A percentile compares a stretch with the other conserved stretches of the same genome.
Evolutionary conservation across 2,329 filamentous ascomycete species (phyloP).

Genomic region (Aureobasidium leucospermi): DNA sequence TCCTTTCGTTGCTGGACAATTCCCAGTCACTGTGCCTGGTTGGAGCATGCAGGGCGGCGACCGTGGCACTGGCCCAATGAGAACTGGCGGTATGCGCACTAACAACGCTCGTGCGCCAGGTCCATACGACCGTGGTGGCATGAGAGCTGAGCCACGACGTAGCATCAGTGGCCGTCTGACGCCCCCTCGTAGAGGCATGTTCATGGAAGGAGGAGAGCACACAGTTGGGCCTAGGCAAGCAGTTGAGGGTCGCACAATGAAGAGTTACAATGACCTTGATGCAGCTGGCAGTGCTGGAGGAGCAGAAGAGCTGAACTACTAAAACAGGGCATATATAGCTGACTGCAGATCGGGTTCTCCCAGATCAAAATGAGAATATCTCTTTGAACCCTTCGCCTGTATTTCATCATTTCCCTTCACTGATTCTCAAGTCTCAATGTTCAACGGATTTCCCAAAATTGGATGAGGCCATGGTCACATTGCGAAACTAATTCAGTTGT

Average conservation of each 20-base stretch:
- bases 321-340: slow-evolving; percentile 19
- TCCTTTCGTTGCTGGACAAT: slow-evolving; percentile 16
- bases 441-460: too few relatives aligned
- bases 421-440: too few relatives aligned
- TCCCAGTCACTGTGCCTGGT: slow-evolving; percentile 16
- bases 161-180: slow-evolving; percentile 41
- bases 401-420: neutral
- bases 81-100: slow-evolving; percentile 35
- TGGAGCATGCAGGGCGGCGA: slow-evolving; percentile 26
- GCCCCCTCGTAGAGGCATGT: slow-evolving; percentile 49
- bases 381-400: neutral
- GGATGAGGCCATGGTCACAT: too few relatives aligned
- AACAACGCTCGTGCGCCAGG: slow-evolving; percentile 19
- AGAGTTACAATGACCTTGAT: slow-evolving; percentile 96
- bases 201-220: slow-evolving; percentile 63
- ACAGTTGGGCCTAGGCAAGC: slow-evolving; percentile 83
- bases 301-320: slow-evolving; percentile 87
- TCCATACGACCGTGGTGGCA: slow-evolving; percentile 31
- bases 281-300: slow-evolving; percentile 53
- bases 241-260: slow-evolving; percentile 83
- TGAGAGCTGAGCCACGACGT: slow-evolving; percentile 53
- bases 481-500: too few relatives aligned
- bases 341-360: neutral
- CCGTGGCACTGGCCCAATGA: slow-evolving; percentile 26
- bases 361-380: neutral